Percentiles rank a stretch among this genome's conserved stretches.
phyloP scores from a whole-genome alignment of 1,139 yeast genomes.

The Scheffersomyces segobiensis region DNA sequence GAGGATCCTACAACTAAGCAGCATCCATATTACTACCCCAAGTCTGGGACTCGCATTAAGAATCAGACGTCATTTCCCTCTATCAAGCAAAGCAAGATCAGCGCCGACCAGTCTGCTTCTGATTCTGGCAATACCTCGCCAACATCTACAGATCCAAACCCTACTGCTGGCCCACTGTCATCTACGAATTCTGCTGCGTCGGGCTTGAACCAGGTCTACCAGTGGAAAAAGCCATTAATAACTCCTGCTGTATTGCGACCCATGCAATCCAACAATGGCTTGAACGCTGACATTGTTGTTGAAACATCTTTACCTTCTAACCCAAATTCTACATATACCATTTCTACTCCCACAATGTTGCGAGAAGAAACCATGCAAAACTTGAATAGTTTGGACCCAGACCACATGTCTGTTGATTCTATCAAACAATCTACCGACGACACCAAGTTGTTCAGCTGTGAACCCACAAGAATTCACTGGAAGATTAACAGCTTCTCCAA shows the following conservation, averaged over 20 bases:
- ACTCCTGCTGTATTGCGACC: constrained; percentile 48
- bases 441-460: constrained; percentile 12
- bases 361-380: background rate
- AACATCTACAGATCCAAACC: background rate
- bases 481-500: constrained; percentile 37
- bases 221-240: constrained; percentile 40
- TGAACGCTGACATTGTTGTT: background rate
- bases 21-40: constrained; percentile 2
- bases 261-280: constrained; percentile 4
- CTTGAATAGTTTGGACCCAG: background rate
- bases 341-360: constrained; percentile 1
- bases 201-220: constrained; percentile 29
- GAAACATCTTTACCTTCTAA: background rate
- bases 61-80: constrained; percentile 2
- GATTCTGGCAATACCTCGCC: background rate
- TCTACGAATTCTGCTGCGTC: constrained; percentile 5
- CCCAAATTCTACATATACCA: constrained; percentile 1
- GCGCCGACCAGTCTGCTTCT: background rate
- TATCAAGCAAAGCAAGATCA: background rate
- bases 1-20: background rate
- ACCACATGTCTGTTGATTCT: background rate
- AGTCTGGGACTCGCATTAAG: constrained; percentile 5
- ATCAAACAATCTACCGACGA: background rate
- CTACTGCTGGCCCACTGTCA: background rate
- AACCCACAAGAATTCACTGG: constrained; percentile 48